A percentile compares a stretch with the other conserved stretches of the same genome.
Conservation (phyloP, 129 eudicot species). For the Centella asiatica region DNA sequence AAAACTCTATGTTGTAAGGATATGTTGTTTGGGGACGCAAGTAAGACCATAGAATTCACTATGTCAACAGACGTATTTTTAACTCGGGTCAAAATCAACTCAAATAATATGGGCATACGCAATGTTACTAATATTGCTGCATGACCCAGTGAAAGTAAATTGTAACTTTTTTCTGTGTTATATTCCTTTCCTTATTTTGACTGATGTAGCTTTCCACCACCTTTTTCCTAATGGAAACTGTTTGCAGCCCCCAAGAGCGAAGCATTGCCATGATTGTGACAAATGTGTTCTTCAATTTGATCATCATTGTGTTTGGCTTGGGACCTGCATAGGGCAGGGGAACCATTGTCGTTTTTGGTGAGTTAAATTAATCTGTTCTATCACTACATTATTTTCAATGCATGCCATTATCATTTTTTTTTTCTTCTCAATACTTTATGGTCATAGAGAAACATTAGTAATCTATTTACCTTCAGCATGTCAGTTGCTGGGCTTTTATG, state of each 20-base stretch:
- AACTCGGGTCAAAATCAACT: too few relatives aligned
- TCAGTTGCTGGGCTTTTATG: too few relatives aligned
- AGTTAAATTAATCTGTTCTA: slow-evolving; percentile 11
- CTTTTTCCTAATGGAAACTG: too few relatives aligned
- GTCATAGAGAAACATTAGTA: not conserved
- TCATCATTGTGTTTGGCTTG: slow-evolving; percentile 99
- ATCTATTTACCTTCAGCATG: slow-evolving; percentile 2
- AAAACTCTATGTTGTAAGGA: too few relatives aligned
- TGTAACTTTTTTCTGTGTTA: not conserved
- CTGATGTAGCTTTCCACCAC: too few relatives aligned
- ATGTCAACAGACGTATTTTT: too few relatives aligned
- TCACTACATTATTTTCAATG: not conserved
- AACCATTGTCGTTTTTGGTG: slow-evolving; percentile 96
- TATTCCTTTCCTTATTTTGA: not conserved
- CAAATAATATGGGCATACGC: too few relatives aligned
- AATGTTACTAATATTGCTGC: too few relatives aligned
- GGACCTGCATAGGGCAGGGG: slow-evolving; percentile 88
- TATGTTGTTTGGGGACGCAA: too few relatives aligned
- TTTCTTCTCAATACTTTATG: not conserved
- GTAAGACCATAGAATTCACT: too few relatives aligned
- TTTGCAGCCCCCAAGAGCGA: slow-evolving; percentile 94
- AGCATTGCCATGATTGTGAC: slow-evolving; percentile 99
- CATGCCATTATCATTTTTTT: not conserved
- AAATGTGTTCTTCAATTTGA: slow-evolving; percentile 98
- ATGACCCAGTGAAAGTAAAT: too few relatives aligned